Evolutionary conservation across 805 yeast genomes (phyloP), one percentile per base, ranked within the genome.

Genomic region (Zygoascus biomembranicola): DNA sequence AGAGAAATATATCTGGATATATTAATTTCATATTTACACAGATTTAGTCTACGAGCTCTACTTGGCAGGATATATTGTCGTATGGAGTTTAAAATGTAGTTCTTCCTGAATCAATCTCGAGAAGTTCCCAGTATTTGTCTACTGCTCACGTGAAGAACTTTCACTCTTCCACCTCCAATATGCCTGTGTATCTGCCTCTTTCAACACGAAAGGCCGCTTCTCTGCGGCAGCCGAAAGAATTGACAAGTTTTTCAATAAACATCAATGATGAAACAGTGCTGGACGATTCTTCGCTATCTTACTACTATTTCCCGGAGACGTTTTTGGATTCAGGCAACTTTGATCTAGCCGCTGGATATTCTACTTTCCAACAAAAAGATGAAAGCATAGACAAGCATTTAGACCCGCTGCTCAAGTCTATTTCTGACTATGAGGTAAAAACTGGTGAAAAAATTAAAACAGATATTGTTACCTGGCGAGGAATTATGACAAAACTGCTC

Each of bases 181-280:
- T 42, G 44, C 44, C 44, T 18, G 13, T 42, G 14, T 42, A 16
- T 19, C 26, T 42, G 44, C 63, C 67, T 6, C 52, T 65, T 9
- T 47, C 51, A 10, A 61, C 64, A 39, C 54, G 70, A 19, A 56
- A 64, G 18, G 60, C 59, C 10, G 81, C 92, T 0, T 80, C 88
- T 1, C 73, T 90, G 51, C 83, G 84, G 62, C 95, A 89, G 66
- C 98, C 99, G 2, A 85, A 84, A 59, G 97, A 94, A 67, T 59
- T 92, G 2, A 74, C 79, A n/a, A 67, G 79, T 3, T 92, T 74
- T 65, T 81, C 92, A 1, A 72, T 89, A 53, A 82, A 81, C 20
- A 79, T 75, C 20, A 74, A 77, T 31, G 63, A 69, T 32, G 64
- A 69, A 4, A 68, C 79, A 9, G 58, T 45, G n/a, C 49, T 51